Conservation (phyloP, 495 filamentous ascomycete genomes). For the Tuber indicum region DNA sequence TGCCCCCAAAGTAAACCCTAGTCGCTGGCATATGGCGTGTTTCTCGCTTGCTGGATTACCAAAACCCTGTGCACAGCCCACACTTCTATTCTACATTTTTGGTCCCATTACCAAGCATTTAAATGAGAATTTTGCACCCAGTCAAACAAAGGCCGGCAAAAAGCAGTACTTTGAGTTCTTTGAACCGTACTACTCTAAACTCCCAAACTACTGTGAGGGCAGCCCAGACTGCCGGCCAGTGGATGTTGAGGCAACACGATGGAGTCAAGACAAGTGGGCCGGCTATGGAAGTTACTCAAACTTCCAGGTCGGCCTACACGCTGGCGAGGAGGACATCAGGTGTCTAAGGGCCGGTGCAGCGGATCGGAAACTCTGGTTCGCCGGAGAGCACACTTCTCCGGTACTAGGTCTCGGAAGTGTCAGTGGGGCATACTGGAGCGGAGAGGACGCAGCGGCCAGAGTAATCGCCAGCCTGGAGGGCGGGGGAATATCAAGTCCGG, state of each 20-base stretch:
- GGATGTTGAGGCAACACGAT: constrained; percentile 63
- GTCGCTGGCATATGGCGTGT: constrained; percentile 68
- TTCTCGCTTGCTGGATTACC: constrained; percentile 70
- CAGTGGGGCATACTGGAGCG: constrained; percentile 89
- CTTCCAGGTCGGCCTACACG: constrained; percentile 69
- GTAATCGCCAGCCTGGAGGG: constrained; percentile 46
- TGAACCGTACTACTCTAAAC: constrained; percentile 65
- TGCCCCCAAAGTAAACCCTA: constrained; percentile 55
- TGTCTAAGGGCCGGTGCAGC: constrained; percentile 63
- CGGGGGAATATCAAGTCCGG: constrained; percentile 12
- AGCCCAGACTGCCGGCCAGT: constrained; percentile 57
- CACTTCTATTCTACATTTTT: constrained; percentile 86
- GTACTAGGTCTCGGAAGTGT: constrained; percentile 82
- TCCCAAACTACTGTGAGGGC: constrained; percentile 56
- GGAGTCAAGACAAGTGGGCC: constrained; percentile 74
- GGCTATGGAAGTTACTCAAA: constrained; percentile 89
- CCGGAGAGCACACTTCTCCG: constrained; percentile 89
- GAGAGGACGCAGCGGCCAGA: constrained; percentile 66
- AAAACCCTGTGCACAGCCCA: constrained; percentile 60
- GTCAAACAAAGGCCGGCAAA: constrained; percentile 44
- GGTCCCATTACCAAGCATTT: constrained; percentile 47
- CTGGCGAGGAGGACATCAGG: constrained; percentile 68
- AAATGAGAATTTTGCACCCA: constrained; percentile 48
- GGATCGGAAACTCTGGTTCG: constrained; percentile 74
- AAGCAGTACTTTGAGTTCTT: constrained; percentile 57